phyloP scores from a whole-genome alignment of 805 yeast genomes.

The Yamadazyma takamatsuzukensis region DNA sequence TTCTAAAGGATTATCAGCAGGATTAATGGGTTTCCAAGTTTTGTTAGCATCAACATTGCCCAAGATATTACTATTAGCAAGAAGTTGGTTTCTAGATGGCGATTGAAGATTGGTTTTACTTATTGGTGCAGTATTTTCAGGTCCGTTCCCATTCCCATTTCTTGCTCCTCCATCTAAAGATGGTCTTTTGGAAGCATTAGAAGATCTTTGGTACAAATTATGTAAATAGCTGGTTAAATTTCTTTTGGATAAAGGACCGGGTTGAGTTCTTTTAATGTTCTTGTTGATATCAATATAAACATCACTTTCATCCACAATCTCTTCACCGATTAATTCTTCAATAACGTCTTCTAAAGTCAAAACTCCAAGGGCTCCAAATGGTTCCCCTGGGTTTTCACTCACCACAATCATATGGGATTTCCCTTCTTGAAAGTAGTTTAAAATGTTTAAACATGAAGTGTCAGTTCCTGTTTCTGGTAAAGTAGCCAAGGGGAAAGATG shows the following conservation, averaged over 20 bases:
- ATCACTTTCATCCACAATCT: conserved; percentile 93
- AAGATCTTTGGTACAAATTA: conserved; percentile 42
- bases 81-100: not conserved
- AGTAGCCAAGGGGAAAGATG: conserved; percentile 92
- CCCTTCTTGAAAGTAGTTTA: conserved; percentile 96
- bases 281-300: conserved; percentile 89
- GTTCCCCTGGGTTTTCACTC: conserved; percentile 77
- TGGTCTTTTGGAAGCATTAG: conserved; percentile 35
- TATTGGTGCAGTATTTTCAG: not conserved
- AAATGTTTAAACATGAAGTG: conserved; percentile 88
- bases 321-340: conserved; percentile 96
- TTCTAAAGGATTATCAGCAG: conserved; percentile 67
- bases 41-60: conserved; percentile 17
- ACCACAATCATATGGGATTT: conserved; percentile 97
- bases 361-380: conserved; percentile 85
- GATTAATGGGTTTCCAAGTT: conserved; percentile 53
- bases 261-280: conserved; percentile 72
- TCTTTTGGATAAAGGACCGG: conserved; percentile 71
- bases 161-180: too few species aligned
- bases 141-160: conserved; percentile 9
- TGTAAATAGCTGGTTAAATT: conserved; percentile 69
- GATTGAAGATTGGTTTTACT: not conserved
- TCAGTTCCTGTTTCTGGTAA: conserved; percentile 90
- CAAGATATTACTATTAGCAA: conserved; percentile 7
- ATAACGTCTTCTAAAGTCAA: conserved; percentile 95